Evolutionary conservation across 306 rosid species (phyloP).

Genomic region (Crotalaria pallida): DNA sequence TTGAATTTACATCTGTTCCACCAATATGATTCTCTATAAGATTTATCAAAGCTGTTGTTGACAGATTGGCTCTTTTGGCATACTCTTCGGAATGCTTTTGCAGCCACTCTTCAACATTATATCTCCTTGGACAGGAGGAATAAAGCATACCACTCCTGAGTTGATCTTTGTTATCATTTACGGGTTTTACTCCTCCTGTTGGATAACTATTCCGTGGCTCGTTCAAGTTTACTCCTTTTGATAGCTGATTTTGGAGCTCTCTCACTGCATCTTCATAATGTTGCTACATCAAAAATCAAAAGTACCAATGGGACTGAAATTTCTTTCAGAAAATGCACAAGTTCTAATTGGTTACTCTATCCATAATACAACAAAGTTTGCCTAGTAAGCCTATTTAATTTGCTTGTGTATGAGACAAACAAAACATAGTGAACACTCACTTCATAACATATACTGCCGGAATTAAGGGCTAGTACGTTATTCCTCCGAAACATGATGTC

Average conservation of each 20-base stretch:
- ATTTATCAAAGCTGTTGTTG: slow-evolving; percentile 23
- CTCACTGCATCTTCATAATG: slow-evolving; percentile 16
- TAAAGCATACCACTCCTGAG: slow-evolving; percentile 8
- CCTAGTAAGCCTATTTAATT: background rate
- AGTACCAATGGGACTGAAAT: background rate
- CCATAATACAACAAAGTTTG: background rate
- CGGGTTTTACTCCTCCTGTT: slow-evolving; percentile 1
- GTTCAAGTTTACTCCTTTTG: slow-evolving; percentile 26
- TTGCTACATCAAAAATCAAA: slow-evolving; percentile 23
- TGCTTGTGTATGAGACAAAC: background rate
- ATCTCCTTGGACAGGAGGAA: slow-evolving; percentile 18
- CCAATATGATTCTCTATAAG: slow-evolving; percentile 21
- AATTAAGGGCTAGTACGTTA: background rate
- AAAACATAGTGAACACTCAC: background rate
- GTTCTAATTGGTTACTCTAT: background rate
- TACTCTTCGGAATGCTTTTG: slow-evolving; percentile 19
- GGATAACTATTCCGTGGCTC: slow-evolving; percentile 10
- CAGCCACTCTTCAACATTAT: slow-evolving; percentile 33
- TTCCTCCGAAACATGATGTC: background rate
- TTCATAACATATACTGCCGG: background rate
- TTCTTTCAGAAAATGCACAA: background rate
- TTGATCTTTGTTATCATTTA: slow-evolving; percentile 9
- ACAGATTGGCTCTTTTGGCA: background rate
- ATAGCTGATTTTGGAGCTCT: slow-evolving; percentile 18
- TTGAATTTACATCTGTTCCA: slow-evolving; percentile 18